Conservation (phyloP, 2,329 filamentous ascomycete species). For the Cryoendolithus antarcticus region DNA sequence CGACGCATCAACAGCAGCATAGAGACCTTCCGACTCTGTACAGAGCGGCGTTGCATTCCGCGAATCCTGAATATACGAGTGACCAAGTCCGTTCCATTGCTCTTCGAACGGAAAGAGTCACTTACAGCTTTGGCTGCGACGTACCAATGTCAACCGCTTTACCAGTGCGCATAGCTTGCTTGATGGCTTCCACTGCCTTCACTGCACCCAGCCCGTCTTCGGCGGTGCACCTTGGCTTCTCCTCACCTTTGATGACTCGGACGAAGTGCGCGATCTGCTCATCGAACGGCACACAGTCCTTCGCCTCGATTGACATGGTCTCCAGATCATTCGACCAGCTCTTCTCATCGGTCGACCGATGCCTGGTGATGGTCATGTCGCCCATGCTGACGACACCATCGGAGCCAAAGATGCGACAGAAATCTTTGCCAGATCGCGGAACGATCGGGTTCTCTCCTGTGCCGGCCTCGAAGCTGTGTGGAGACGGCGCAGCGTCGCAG, state of each 20-base stretch:
- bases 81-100: too few species aligned
- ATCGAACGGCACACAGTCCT: constrained; percentile 35
- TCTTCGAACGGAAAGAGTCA: neutral
- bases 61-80: too few species aligned
- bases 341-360: constrained; percentile 25
- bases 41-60: too few species aligned
- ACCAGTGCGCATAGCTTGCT: constrained; percentile 30
- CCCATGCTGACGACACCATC: constrained; percentile 41
- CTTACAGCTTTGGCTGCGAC: neutral
- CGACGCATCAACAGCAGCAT: too few species aligned
- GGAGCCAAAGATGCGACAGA: constrained; percentile 45
- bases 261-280: constrained; percentile 41
- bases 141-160: constrained; percentile 8
- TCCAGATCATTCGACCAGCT: constrained; percentile 33
- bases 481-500: constrained; percentile 39
- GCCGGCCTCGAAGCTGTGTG: constrained; percentile 44
- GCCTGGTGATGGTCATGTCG: constrained; percentile 40
- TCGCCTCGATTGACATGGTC: constrained; percentile 19
- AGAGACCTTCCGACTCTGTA: too few species aligned
- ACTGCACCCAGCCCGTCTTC: constrained; percentile 40
- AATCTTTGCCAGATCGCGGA: constrained; percentile 29
- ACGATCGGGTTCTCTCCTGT: constrained; percentile 48
- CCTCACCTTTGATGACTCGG: constrained; percentile 33
- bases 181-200: constrained; percentile 41
- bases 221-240: constrained; percentile 35